Percentiles rank a stretch among this genome's conserved stretches.
phyloP scores from a whole-genome alignment of 2,329 filamentous ascomycete species.

The Talaromyces sp. region DNA sequence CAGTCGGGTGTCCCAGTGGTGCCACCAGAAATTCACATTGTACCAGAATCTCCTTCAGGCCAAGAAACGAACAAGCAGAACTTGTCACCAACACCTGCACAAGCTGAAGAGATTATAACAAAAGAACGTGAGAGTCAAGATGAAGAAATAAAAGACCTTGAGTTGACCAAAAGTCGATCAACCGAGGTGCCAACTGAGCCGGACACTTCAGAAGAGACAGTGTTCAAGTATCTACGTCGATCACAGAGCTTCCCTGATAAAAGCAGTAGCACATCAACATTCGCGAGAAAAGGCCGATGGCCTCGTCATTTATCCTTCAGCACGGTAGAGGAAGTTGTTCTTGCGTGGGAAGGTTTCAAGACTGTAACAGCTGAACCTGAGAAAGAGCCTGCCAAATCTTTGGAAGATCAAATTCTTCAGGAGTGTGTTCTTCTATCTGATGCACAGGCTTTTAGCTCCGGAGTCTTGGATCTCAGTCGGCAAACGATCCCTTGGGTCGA shows the following conservation, averaged over 20 bases:
- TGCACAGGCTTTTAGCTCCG: slow-evolving; percentile 32
- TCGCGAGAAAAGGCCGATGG: slow-evolving; percentile 30
- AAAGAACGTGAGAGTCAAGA: slow-evolving; percentile 18
- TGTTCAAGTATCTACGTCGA: slow-evolving; percentile 33
- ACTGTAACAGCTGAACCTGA: slow-evolving; percentile 22
- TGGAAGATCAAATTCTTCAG: slow-evolving; percentile 40
- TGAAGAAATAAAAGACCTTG: slow-evolving; percentile 30
- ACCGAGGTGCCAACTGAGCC: slow-evolving; percentile 29
- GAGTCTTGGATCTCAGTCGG: slow-evolving; percentile 37
- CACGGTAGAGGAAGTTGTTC: slow-evolving; percentile 44
- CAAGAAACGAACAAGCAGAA: slow-evolving; percentile 17
- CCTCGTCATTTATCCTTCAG: slow-evolving; percentile 47
- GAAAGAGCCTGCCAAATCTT: slow-evolving; percentile 35
- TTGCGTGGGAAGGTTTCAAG: slow-evolving; percentile 34
- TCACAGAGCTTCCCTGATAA: slow-evolving; percentile 34
- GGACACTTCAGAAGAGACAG: slow-evolving; percentile 26
- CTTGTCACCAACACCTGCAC: not conserved
- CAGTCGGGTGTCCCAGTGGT: slow-evolving; percentile 19
- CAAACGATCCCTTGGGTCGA: slow-evolving; percentile 43
- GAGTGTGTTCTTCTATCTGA: slow-evolving; percentile 41
- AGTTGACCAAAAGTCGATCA: slow-evolving; percentile 29
- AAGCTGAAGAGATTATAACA: not conserved
- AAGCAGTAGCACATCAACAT: not conserved
- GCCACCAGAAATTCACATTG: slow-evolving; percentile 34
- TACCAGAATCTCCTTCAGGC: slow-evolving; percentile 21